Evolutionary conservation across 768 basidiomycete species (phyloP).

Genomic region (Mycena haematopus): DNA sequence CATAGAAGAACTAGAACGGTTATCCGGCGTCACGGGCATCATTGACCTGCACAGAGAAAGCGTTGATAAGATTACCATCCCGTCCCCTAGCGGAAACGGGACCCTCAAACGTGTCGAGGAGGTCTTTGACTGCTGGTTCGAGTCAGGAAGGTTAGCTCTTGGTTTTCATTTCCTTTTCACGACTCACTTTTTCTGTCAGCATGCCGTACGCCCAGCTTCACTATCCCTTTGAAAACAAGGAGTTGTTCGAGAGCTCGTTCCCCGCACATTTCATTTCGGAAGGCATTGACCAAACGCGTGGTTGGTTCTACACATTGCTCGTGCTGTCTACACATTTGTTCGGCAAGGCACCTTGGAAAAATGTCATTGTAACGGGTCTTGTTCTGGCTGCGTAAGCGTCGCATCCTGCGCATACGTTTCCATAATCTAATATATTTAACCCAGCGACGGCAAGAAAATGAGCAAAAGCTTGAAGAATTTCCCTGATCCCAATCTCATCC

Average conservation of each 20-base stretch:
- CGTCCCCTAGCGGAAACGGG: slow-evolving; percentile 89
- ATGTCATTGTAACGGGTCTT: slow-evolving; percentile 94
- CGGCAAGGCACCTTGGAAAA: slow-evolving; percentile 95
- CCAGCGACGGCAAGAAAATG: slow-evolving; percentile 98
- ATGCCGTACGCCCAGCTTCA: slow-evolving; percentile 99
- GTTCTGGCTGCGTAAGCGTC: slow-evolving; percentile 87
- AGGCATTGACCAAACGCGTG: slow-evolving; percentile 98
- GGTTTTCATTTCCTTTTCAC: slow-evolving; percentile 2
- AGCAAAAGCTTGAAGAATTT: slow-evolving; percentile 97
- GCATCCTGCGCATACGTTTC: neutral
- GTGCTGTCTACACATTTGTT: slow-evolving; percentile 97
- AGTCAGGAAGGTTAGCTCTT: slow-evolving; percentile 86
- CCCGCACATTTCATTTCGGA: slow-evolving; percentile 98
- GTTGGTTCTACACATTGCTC: slow-evolving; percentile 99
- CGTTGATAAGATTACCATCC: slow-evolving; percentile 96
- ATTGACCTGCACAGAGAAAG: slow-evolving; percentile 92
- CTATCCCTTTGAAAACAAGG: slow-evolving; percentile 98
- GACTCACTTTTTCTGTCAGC: slow-evolving; percentile 50
- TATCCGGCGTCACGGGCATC: slow-evolving; percentile 86
- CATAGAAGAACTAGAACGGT: slow-evolving; percentile 81
- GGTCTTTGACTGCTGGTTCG: slow-evolving; percentile 99
- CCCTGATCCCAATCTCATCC: slow-evolving; percentile 91
- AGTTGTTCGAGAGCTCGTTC: slow-evolving; percentile 81
- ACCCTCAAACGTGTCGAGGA: slow-evolving; percentile 89
- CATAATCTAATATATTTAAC: slow-evolving; percentile 2